Evolutionary conservation across 2,329 filamentous ascomycete genomes (phyloP), one percentile per base, ranked within the genome.

Genomic region (Tolypocladium sp.): DNA sequence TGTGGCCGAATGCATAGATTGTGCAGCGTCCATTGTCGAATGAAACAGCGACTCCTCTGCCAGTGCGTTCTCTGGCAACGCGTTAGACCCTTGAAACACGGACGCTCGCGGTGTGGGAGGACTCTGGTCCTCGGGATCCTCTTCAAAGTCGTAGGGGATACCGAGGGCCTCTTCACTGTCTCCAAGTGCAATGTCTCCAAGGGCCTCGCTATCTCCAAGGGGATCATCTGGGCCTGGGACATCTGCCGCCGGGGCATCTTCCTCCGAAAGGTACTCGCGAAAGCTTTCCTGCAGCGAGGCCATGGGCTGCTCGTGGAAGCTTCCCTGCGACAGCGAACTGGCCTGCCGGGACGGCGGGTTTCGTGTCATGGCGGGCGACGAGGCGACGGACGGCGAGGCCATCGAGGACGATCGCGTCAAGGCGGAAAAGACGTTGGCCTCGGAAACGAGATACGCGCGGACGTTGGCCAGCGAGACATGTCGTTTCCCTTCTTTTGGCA

Each of bases 361-460:
- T 30, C 70, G 65, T 12, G 71, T 74, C 60, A 78, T 76, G 7
- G 75, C 72, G 2, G 87, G 85, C 1, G 85, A 87, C 7, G 80
- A 79, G 25, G 71, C 63, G 15, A 73, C 65, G 4, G 75, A 76
- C 4, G 76, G 71, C 35, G 74, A 75, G 25, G 70, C 63, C 64
- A 83, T 74, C 2, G 83, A 82, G 2, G 84, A 81, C 4, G 83
- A 82, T 49, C 79, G 79, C 13, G 81, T 80, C 44, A 88, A 71
- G 12, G 79, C 79, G 4, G 85, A 82, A 60, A 90, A 89, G 44
- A 85, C 79, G 54, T 84, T 85, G 22, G 85, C 83, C 64, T 90
- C 86, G 3, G 86, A 87, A 46, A 90, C 84, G 35, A 90, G 70
- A 63, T 81, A 82, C 17, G 85, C 87, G 27, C 82, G 81, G 38